Percentiles rank a stretch among this genome's conserved stretches.
Conservation (phyloP, 768 basidiomycete genomes). For the Clitopilus hobsonii region DNA sequence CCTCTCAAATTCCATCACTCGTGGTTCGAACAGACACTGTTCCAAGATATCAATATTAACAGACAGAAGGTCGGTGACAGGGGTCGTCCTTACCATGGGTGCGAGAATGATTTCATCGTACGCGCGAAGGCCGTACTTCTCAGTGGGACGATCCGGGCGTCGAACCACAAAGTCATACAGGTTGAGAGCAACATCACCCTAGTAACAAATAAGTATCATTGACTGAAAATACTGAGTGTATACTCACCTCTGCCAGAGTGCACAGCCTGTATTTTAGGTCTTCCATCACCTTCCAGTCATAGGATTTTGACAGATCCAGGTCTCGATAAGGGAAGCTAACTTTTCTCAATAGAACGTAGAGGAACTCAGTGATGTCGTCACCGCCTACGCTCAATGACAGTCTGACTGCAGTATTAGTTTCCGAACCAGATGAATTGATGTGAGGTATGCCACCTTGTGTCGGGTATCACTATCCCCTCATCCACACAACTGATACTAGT, state of each 20-base stretch:
- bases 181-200: constrained; percentile 89
- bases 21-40: constrained; percentile 90
- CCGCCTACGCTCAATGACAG: constrained; percentile 86
- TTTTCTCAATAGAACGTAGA: constrained; percentile 71
- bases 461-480: constrained; percentile 83
- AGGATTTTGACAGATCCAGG: constrained; percentile 66
- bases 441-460: constrained; percentile 64
- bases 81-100: constrained; percentile 65
- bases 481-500: constrained; percentile 92
- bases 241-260: constrained; percentile 79
- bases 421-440: neutral
- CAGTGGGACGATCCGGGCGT: constrained; percentile 64
- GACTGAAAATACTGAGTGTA: neutral
- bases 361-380: constrained; percentile 90
- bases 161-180: constrained; percentile 88
- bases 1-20: constrained; percentile 84
- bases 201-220: constrained; percentile 2
- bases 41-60: neutral
- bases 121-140: constrained; percentile 85
- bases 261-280: constrained; percentile 83
- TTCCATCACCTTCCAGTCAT: constrained; percentile 91
- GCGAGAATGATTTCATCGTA: constrained; percentile 96
- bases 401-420: constrained; percentile 27
- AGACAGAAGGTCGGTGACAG: too few species aligned
- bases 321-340: constrained; percentile 89